These are phyloP conservation scores for Fennellomyces sp. DNA, from an alignment of 371 early-diverging fungal genomes.

Conservation along the genomic window DNA sequence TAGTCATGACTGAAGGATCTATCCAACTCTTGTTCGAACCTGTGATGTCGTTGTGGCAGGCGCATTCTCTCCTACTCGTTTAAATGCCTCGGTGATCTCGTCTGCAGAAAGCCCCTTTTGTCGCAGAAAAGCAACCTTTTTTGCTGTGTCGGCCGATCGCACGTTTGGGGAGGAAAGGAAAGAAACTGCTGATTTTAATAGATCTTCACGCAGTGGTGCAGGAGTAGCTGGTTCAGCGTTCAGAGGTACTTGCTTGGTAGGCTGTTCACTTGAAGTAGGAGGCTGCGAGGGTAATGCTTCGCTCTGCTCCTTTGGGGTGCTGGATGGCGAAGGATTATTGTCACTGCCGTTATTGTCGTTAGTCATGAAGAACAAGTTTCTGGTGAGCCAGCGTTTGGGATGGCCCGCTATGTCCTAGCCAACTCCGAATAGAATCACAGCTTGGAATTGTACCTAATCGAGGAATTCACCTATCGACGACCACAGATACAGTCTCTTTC, in stretches of 20 bases:
- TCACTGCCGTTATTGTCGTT: constrained; percentile 5
- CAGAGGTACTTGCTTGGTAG: too few relatives aligned
- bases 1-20: not conserved
- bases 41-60: not conserved
- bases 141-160: constrained; percentile 54
- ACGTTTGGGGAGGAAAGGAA: constrained; percentile 65
- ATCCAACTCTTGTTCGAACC: not conserved
- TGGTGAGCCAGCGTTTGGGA: too few relatives aligned
- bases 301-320: not conserved
- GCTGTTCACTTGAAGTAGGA: constrained; percentile 16
- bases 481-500: too few relatives aligned
- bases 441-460: too few relatives aligned
- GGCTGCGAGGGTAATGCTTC: not conserved
- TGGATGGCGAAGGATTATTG: not conserved
- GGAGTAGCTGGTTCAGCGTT: not conserved
- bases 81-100: constrained; percentile 64
- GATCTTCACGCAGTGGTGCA: constrained; percentile 50
- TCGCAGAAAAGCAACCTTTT: constrained; percentile 64
- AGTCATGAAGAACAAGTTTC: constrained; percentile 11
- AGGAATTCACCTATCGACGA: too few relatives aligned
- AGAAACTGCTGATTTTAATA: constrained; percentile 58
- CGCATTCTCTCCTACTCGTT: constrained; percentile 28
- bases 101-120: constrained; percentile 60
- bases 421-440: too few relatives aligned
- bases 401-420: too few relatives aligned